Evolutionary conservation across 768 basidiomycete genomes (phyloP).

Genomic region (Hydnomerulius pinastri): DNA sequence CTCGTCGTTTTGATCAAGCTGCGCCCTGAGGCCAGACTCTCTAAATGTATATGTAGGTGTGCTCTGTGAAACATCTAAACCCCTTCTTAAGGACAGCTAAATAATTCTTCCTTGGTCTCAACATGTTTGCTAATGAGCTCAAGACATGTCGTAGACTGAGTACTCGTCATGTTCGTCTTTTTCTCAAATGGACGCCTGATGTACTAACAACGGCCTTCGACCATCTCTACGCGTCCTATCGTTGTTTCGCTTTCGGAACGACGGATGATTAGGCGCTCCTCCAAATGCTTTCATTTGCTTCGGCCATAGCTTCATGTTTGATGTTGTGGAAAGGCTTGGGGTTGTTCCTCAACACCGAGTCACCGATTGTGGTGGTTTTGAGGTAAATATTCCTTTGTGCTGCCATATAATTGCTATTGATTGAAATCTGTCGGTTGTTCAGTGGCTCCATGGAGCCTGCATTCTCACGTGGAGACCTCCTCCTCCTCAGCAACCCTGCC

Average conservation of each 20-base stretch:
- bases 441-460: slow-evolving; percentile 97
- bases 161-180: slow-evolving; percentile 62
- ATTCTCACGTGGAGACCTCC: slow-evolving; percentile 92
- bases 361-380: slow-evolving; percentile 94
- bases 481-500: slow-evolving; percentile 89
- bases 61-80: too few relatives aligned
- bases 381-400: slow-evolving; percentile 56
- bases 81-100: too few relatives aligned
- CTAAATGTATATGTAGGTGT: too few relatives aligned
- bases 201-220: not conserved
- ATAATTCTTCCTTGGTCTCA: not conserved
- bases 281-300: slow-evolving; percentile 89
- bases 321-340: slow-evolving; percentile 99
- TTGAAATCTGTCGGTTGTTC: not conserved
- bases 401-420: not conserved
- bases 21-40: too few relatives aligned
- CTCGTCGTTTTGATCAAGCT: not conserved
- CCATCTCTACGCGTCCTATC: not conserved
- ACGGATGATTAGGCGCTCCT: slow-evolving; percentile 65
- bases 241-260: not conserved
- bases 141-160: slow-evolving; percentile 73
- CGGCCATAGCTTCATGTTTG: slow-evolving; percentile 86
- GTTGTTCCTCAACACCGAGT: slow-evolving; percentile 88
- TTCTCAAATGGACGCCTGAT: not conserved
- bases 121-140: slow-evolving; percentile 77